Evolutionary conservation across 2,329 filamentous ascomycete genomes (phyloP), one percentile per base, ranked within the genome.

Genomic region (Apiospora aurea): DNA sequence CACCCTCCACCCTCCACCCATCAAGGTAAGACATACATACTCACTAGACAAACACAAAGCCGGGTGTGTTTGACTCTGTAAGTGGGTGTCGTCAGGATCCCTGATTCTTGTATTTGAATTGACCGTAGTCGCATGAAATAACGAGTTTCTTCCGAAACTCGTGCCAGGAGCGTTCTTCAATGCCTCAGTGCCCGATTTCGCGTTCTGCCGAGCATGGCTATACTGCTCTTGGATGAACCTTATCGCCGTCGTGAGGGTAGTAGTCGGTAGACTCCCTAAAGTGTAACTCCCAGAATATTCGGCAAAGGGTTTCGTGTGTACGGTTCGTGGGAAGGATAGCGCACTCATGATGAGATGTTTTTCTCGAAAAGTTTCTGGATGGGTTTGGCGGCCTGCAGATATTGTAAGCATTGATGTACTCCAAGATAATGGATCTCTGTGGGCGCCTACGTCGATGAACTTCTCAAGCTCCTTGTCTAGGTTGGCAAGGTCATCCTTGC

Each of bases 401-500:
- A 16, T 21, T 61, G 18, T 26, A 38, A 64, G 46, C 26, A n/a
- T 41, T 51, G 16, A 26, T 57, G 13, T n/a, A n/a, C 18, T 41
- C 21, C 74, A 72, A 61, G 69, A 76, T 68, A 67, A 68, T 61
- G 29, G 21, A 11, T 18, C 13, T 41, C 34, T n/a, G 18, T n/a
- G 34, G 34, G 71, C 29, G 84, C 92, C 79, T 79, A 94, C 93
- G 82, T 97, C 94, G 78, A 97, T 96, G 79, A 97, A 97, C 78
- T 94, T 95, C 83, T 98, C 96, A 72, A 98, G 85, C 81, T 97
- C 94, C 79, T 93, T 93, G 78, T 99, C 96, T 73, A 99, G 85
- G 78, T 93, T 97, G 26, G 93, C 95, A 68, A 99, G 85, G 78
- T 98, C 95, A 71, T 98, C 95, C 81, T 97, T 97, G 76, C 96